These are phyloP conservation scores for Tuber microsphaerosporum DNA, from an alignment of 495 filamentous ascomycete genomes.

Conservation along the genomic window DNA sequence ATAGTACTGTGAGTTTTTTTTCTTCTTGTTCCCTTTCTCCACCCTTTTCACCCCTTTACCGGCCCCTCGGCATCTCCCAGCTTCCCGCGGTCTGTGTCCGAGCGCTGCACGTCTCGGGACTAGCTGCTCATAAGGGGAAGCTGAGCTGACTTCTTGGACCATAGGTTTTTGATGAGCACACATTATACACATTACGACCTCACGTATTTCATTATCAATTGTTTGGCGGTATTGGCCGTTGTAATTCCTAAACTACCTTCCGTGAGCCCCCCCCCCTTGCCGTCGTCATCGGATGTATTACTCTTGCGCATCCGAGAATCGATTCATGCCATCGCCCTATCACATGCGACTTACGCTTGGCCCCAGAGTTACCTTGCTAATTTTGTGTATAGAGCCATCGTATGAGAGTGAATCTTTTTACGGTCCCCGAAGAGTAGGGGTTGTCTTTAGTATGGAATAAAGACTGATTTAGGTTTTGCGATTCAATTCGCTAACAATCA, in stretches of 20 bases:
- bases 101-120: neutral
- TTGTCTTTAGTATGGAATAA: slow-evolving; percentile 2
- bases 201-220: slow-evolving; percentile 94
- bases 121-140: neutral
- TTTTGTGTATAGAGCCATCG: slow-evolving; percentile 56
- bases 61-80: neutral
- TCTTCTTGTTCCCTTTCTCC: neutral
- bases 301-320: neutral
- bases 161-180: slow-evolving; percentile 78
- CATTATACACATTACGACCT: slow-evolving; percentile 98
- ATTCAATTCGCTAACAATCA: slow-evolving; percentile 26
- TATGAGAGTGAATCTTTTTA: slow-evolving; percentile 60
- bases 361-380: slow-evolving; percentile 32
- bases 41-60: neutral
- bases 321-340: neutral
- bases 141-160: neutral
- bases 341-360: neutral
- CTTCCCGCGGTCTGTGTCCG: neutral
- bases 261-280: slow-evolving; percentile 52
- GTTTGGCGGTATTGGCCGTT: slow-evolving; percentile 79
- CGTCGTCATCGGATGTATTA: neutral
- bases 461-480: slow-evolving; percentile 19
- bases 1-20: slow-evolving; percentile 56
- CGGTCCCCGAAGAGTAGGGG: slow-evolving; percentile 38
- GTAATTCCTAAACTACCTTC: slow-evolving; percentile 93